Evolutionary conservation across 129 eudicot genomes (phyloP).

Genomic region (Lactuca sativa): DNA sequence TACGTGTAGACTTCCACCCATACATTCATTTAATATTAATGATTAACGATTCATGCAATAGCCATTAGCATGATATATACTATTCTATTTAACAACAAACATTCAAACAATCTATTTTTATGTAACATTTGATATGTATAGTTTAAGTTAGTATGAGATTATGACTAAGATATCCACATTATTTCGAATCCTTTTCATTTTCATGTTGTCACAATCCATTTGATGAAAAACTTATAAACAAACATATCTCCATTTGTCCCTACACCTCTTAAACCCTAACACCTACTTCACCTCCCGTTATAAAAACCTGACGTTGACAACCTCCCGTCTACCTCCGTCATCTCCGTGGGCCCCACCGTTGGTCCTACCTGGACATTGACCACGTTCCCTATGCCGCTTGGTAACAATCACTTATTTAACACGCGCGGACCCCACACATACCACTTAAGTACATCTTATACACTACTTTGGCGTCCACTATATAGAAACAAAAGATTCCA

Average conservation of each 20-base stretch:
- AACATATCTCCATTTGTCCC: conserved; percentile 17
- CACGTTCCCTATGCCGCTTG: conserved; percentile 38
- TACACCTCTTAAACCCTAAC: conserved; percentile 33
- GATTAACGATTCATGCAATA: too few species aligned
- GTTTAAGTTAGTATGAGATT: background rate
- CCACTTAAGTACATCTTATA: conserved; percentile 29
- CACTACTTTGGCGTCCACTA: conserved; percentile 29
- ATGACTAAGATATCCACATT: background rate
- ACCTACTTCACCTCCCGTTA: conserved; percentile 40
- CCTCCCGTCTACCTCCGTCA: conserved; percentile 27
- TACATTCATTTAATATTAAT: too few species aligned
- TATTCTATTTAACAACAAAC: background rate
- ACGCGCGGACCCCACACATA: conserved; percentile 37
- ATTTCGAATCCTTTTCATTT: background rate
- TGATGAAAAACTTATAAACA: conserved; percentile 10
- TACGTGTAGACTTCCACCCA: too few species aligned
- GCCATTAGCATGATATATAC: too few species aligned
- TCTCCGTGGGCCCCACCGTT: background rate
- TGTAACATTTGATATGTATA: background rate
- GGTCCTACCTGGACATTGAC: conserved; percentile 32
- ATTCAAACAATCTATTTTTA: too few species aligned
- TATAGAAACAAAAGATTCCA: conserved; percentile 24
- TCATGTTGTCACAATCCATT: conserved; percentile 12
- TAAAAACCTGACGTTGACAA: conserved; percentile 30
- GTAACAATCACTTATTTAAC: conserved; percentile 33